Base-by-base conservation (phyloP, 306 rosid species). In the Purshia tridentata region DNA sequence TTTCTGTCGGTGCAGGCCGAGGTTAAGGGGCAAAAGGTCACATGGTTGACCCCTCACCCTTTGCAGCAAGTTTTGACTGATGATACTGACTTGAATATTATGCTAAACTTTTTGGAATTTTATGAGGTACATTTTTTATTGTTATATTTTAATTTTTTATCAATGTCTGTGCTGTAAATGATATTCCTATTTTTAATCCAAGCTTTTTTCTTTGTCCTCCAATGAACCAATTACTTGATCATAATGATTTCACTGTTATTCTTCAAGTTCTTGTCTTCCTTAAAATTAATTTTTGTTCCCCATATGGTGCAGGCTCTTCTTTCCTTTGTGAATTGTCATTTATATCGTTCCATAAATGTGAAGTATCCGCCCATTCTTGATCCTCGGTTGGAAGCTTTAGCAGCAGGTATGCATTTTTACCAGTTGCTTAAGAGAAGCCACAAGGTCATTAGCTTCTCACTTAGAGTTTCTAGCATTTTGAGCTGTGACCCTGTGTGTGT, bases 31-130 rank as follows among this genome's bases (percentile, higher is more conserved):
- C 98, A 88, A 78, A 82, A 76, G 68, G 76, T 91, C 66, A 93
- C 97, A 39, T 93, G 98, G 98, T 81, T 93, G 75, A 83, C 92
- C 67, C 97, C 98, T 60, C 98, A 93, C 75, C 81, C 98, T 50
- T 76, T 93, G 76, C 98, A 91, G 81, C 98, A 93, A 86, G 94
- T 85, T 65, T 81, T 93, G 73, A 65, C 91, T 45, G 96, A 88
- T 49, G 94, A 89, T 57, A 85, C 91, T 66, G 98, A 93, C 81
- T 77, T 86, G 63, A 74, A 77, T 63, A 88, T 92, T 55, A 86
- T 93, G 90, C 78, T 89, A 14, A 93, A 83, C 77, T 93, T 88
- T 75, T 78, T 89, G 71, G 96, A 93, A 72, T 83, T 93, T 73
- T 88, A 91, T 1, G 96, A 93, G 96, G 98, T 88, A 19, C 76